Base-by-base conservation (phyloP, 495 filamentous ascomycete genomes). In the Stereocaulon alpinum region DNA sequence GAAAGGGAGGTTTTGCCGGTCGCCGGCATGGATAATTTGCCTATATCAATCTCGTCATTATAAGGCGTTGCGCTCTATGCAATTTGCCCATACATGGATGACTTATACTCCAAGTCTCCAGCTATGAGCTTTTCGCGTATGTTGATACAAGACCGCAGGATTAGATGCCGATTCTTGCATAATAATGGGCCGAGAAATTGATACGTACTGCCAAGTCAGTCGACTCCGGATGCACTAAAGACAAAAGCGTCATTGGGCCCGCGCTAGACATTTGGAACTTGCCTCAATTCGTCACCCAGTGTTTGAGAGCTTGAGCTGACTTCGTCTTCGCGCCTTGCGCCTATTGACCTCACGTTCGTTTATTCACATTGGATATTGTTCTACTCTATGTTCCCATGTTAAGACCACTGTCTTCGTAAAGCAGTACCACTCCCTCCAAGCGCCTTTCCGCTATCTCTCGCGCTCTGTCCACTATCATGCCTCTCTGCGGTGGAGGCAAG, bases 401-500 rank as follows among this genome's bases (percentile, higher is more conserved):
- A 40, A 22, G 2, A 22, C 27, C 30, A 18, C 41, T 9, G 34
- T 40, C 24, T 20, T 18, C 17, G 29, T 29, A 24, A 51, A 51
- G 48, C 29, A 51, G 18, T 12, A 37, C 34, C 34, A 10, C 48
- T 51, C 24, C 18, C 37, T 37, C 40, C 41, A 55, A 59, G 22
- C 42, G 50, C 55, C 29, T 45, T n/a, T 27, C 29, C 60, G 30
- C 45, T 27, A 42, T 55, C 34, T 40, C 37, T 48, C 24, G 27
- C n/a, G 49, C 59, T 37, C 18, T 37, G 1, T 24, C 24, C 24
- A 12, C 29, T 54, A 48, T 53, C 34, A 78, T 80, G 77, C 71
- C 71, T 67, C 69, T 78, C 47, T 78, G 79, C 70, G 82, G 82
- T 58, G 81, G 82, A 64, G 79, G 69, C 72, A 84, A 86, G 80